A percentile compares a stretch with the other conserved stretches of the same genome.
phyloP scores from a whole-genome alignment of 345 rosid genomes.

The Populus euphratica region DNA sequence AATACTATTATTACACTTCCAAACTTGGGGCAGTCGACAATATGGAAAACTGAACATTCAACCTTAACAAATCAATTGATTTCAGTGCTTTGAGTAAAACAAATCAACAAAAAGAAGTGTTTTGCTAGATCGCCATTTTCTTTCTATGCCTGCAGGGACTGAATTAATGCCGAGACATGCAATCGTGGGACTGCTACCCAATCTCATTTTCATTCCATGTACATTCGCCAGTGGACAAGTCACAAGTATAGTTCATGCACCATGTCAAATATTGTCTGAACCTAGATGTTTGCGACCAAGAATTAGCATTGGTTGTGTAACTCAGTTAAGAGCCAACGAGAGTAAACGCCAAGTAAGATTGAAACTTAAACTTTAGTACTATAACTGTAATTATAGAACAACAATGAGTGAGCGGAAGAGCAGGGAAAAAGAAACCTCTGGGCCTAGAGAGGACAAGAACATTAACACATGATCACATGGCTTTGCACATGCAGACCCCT shows the following conservation, averaged over 20 bases:
- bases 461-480: conserved; percentile 55
- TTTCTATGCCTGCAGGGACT: neutral
- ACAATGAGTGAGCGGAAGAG: neutral
- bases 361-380: neutral
- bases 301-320: no score
- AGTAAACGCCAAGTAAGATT: no score
- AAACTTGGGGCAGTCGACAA: neutral
- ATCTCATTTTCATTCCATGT: neutral
- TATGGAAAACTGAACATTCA: neutral
- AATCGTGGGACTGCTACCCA: neutral
- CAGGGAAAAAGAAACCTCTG: neutral
- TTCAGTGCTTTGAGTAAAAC: neutral
- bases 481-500: conserved; percentile 39
- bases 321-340: neutral
- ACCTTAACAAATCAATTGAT: neutral
- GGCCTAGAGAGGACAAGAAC: conserved; percentile 28
- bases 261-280: neutral
- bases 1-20: no score
- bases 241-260: neutral
- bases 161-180: neutral
- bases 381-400: neutral
- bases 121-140: neutral
- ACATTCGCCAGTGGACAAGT: neutral
- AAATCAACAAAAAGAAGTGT: neutral
- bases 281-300: neutral